A percentile compares a stretch with the other conserved stretches of the same genome.
These are phyloP conservation scores for Piromyces finnis DNA, from an alignment of 192 early-diverging fungal genomes.

Conservation along the genomic window DNA sequence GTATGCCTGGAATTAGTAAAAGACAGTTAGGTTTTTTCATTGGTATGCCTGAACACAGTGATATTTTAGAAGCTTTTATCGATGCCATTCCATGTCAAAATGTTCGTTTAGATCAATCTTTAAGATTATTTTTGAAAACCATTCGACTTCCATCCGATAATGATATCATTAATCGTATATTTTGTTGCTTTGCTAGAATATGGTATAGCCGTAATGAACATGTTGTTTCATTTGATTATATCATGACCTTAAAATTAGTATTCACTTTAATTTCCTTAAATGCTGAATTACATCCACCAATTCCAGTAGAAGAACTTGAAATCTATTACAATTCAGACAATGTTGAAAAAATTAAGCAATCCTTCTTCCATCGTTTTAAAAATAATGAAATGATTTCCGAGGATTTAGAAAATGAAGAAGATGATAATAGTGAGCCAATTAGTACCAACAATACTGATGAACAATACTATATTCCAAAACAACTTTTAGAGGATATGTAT, in stretches of 20 bases:
- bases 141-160: slow-evolving; percentile 30
- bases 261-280: slow-evolving; percentile 44
- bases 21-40: slow-evolving; percentile 36
- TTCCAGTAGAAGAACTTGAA: background rate
- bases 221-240: slow-evolving; percentile 27
- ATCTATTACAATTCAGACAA: background rate
- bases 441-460: background rate
- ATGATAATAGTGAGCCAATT: background rate
- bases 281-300: slow-evolving; percentile 28
- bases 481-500: background rate
- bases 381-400: background rate
- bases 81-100: slow-evolving; percentile 30
- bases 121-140: slow-evolving; percentile 29
- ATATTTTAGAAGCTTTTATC: slow-evolving; percentile 33
- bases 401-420: background rate
- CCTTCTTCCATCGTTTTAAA: background rate
- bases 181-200: slow-evolving; percentile 38
- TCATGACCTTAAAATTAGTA: slow-evolving; percentile 33
- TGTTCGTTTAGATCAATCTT: slow-evolving; percentile 31
- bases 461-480: background rate
- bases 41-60: slow-evolving; percentile 24
- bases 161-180: slow-evolving; percentile 20
- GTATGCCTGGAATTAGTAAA: slow-evolving; percentile 36
- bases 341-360: background rate
- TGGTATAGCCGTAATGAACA: slow-evolving; percentile 45